These are phyloP conservation scores for Penicillium steckii DNA, from an alignment of 495 filamentous ascomycete genomes.

Conservation along the genomic window DNA sequence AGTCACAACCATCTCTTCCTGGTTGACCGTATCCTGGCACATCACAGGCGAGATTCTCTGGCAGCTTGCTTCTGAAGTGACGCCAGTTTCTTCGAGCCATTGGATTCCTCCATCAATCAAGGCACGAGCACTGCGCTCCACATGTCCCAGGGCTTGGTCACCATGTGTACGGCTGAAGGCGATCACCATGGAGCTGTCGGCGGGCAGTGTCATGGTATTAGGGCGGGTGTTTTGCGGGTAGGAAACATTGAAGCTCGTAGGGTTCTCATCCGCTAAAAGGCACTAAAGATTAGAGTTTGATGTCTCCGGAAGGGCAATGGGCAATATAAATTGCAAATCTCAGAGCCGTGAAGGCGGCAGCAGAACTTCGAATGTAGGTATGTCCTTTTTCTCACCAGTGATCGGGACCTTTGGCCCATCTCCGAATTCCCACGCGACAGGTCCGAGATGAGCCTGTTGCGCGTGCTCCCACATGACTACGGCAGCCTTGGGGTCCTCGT, in stretches of 20 bases:
- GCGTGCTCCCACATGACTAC: constrained; percentile 59
- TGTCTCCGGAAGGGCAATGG: too few species aligned
- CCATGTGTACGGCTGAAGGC: constrained; percentile 41
- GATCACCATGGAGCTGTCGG: constrained; percentile 28
- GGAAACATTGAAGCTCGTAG: not conserved
- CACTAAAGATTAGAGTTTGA: not conserved
- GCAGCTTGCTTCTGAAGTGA: constrained; percentile 40
- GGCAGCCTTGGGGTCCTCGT: constrained; percentile 22
- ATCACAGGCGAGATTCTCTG: not conserved
- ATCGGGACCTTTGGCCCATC: constrained; percentile 57
- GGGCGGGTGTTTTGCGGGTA: constrained; percentile 5
- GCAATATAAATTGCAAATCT: not conserved
- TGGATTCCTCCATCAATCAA: constrained; percentile 36
- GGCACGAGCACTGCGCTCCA: constrained; percentile 38
- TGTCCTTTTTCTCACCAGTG: constrained; percentile 44
- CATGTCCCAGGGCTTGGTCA: constrained; percentile 24
- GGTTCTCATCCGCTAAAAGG: constrained; percentile 6
- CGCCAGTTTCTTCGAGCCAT: constrained; percentile 48
- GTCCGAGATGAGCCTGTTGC: constrained; percentile 54
- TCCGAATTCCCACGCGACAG: constrained; percentile 62
- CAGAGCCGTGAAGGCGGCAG: not conserved
- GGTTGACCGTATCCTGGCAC: constrained; percentile 38
- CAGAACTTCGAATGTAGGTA: constrained; percentile 13
- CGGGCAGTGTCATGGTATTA: constrained; percentile 34
- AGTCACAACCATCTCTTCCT: not conserved